A percentile compares a stretch with the other conserved stretches of the same genome.
phyloP scores from a whole-genome alignment of 2,329 filamentous ascomycete genomes.

The Penicillium sp. region DNA sequence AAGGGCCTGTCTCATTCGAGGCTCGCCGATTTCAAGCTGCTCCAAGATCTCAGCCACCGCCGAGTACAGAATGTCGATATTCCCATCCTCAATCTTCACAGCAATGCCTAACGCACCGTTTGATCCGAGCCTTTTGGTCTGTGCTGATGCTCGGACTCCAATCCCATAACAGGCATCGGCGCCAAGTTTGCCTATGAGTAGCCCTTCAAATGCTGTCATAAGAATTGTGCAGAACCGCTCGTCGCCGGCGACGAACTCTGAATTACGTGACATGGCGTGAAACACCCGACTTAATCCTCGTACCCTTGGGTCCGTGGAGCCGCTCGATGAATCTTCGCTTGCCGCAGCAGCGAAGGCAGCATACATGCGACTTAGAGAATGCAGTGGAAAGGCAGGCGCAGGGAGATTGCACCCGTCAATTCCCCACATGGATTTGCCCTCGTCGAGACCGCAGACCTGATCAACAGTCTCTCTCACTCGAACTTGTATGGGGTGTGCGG shows the following conservation, averaged over 20 bases:
- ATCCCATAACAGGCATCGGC: slow-evolving; percentile 52
- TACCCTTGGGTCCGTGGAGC: slow-evolving; percentile 16
- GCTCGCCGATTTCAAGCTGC: slow-evolving; percentile 42
- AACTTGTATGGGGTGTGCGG: slow-evolving; percentile 40
- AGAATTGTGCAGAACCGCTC: slow-evolving; percentile 49
- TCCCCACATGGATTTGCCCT: slow-evolving; percentile 40
- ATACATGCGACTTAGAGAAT: slow-evolving; percentile 36
- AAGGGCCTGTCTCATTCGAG: slow-evolving; percentile 30
- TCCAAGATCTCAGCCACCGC: slow-evolving; percentile 46
- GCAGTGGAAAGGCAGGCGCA: slow-evolving; percentile 45
- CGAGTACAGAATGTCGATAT: slow-evolving; percentile 44
- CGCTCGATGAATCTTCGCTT: slow-evolving; percentile 1
- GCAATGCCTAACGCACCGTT: slow-evolving; percentile 45
- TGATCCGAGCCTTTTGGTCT: slow-evolving; percentile 38
- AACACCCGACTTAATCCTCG: slow-evolving; percentile 38
- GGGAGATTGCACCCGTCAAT: slow-evolving; percentile 51
- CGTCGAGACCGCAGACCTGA: slow-evolving; percentile 33
- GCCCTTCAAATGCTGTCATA: slow-evolving; percentile 41
- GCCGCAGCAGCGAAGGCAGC: slow-evolving; percentile 40
- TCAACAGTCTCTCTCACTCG: slow-evolving; percentile 39
- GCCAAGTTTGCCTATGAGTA: slow-evolving; percentile 49
- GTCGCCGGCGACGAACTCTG: slow-evolving; percentile 48
- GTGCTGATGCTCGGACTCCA: slow-evolving; percentile 40
- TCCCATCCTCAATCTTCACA: slow-evolving; percentile 53
- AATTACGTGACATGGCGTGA: slow-evolving; percentile 43